A percentile compares a stretch with the other conserved stretches of the same genome.
These are phyloP conservation scores for Achaetomiella virescens DNA, from an alignment of 495 filamentous ascomycete species.

Conservation along the genomic window DNA sequence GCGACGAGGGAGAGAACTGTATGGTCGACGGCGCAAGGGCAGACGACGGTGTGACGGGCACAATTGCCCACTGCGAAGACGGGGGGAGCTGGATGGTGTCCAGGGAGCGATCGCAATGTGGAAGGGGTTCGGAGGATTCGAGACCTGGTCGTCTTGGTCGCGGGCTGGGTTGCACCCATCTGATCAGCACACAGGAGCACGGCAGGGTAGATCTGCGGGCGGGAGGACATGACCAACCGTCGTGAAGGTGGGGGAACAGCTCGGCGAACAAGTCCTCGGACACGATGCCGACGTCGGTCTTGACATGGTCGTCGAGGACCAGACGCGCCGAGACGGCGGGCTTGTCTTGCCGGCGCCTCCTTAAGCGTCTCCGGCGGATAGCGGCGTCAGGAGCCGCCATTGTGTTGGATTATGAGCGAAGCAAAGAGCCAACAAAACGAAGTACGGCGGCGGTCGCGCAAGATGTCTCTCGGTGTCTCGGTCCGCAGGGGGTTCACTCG, in stretches of 20 bases:
- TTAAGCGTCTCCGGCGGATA: constrained; percentile 32
- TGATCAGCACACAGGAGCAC: constrained; percentile 13
- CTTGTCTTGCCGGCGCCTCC: constrained; percentile 53
- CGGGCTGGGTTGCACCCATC: constrained; percentile 9
- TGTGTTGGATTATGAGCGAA: background rate
- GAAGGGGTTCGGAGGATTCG: constrained; percentile 33
- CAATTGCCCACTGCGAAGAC: constrained; percentile 70
- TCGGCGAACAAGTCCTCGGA: constrained; percentile 80
- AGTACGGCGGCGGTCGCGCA: background rate
- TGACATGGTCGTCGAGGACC: constrained; percentile 78
- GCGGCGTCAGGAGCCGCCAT: constrained; percentile 16
- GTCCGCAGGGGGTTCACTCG: background rate
- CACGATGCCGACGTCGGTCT: constrained; percentile 79
- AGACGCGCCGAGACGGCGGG: constrained; percentile 46
- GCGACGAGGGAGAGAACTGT: constrained; percentile 72
- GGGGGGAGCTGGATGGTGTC: constrained; percentile 56
- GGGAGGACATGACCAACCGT: constrained; percentile 13
- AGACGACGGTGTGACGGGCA: constrained; percentile 63
- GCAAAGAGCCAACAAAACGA: background rate
- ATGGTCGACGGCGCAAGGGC: constrained; percentile 66
- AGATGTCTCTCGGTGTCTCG: background rate
- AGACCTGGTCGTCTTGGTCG: constrained; percentile 26
- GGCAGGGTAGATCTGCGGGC: background rate
- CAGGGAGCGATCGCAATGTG: constrained; percentile 81
- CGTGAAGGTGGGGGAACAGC: constrained; percentile 59